A percentile compares a stretch with the other conserved stretches of the same genome.
Conservation (phyloP, 1,139 yeast genomes). For the Kodamaea arcana region DNA sequence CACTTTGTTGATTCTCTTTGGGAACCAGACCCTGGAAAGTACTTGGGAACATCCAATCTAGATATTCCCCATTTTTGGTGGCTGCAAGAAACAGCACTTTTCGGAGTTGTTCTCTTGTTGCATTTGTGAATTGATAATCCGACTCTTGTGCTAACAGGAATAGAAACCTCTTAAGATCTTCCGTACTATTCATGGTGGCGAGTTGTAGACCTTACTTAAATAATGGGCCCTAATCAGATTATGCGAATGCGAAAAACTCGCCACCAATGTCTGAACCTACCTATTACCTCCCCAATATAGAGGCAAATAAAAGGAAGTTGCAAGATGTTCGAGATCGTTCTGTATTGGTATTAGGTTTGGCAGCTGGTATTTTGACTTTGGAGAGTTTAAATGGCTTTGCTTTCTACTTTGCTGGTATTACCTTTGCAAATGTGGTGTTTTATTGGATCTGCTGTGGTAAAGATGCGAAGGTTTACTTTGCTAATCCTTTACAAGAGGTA, state of each 20-base stretch:
- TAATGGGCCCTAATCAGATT: neutral
- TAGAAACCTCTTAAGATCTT: constrained; percentile 23
- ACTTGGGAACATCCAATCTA: constrained; percentile 49
- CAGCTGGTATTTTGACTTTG: constrained; percentile 68
- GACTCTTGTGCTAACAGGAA: constrained; percentile 31
- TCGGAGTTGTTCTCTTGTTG: constrained; percentile 40
- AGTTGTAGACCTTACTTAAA: neutral
- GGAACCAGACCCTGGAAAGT: no score
- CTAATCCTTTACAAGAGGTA: constrained; percentile 52
- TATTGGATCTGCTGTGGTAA: constrained; percentile 39
- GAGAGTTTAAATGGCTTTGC: constrained; percentile 62
- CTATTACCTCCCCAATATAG: constrained; percentile 19
- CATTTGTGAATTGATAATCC: constrained; percentile 32
- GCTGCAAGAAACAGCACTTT: constrained; percentile 49
- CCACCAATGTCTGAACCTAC: constrained; percentile 4
- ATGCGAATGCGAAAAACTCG: neutral
- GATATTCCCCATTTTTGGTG: constrained; percentile 46
- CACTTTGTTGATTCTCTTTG: no score
- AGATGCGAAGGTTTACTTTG: constrained; percentile 45
- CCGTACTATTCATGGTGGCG: constrained; percentile 3
- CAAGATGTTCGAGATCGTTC: constrained; percentile 61
- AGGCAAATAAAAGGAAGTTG: constrained; percentile 37
- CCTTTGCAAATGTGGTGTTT: constrained; percentile 41
- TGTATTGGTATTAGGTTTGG: constrained; percentile 62
- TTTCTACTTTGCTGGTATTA: constrained; percentile 51